Conservation (phyloP, 2,329 filamentous ascomycete genomes). For the Calonectria pseudoturangicola region DNA sequence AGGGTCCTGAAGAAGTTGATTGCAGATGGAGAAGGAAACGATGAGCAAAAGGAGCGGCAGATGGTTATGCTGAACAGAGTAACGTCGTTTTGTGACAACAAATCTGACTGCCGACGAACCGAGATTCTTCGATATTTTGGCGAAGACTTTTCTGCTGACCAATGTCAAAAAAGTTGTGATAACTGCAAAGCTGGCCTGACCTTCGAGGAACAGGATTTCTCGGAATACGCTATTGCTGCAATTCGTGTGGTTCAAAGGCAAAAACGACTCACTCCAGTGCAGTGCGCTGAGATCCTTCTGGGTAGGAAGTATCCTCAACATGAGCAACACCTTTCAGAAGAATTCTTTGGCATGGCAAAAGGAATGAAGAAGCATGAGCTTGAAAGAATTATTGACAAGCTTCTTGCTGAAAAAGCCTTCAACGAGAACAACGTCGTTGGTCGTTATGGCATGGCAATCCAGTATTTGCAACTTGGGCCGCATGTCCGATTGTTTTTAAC, state of each 20-base stretch:
- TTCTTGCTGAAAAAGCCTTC: conserved; percentile 84
- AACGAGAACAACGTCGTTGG: conserved; percentile 77
- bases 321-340: conserved; percentile 70
- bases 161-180: conserved; percentile 88
- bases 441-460: conserved; percentile 79
- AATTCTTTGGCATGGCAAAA: conserved; percentile 81
- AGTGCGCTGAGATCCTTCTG: conserved; percentile 89
- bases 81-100: conserved; percentile 91
- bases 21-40: conserved; percentile 83
- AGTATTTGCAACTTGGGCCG: conserved; percentile 78
- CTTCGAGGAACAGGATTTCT: conserved; percentile 86
- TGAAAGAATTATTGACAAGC: conserved; percentile 87
- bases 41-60: conserved; percentile 89
- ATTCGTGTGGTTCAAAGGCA: conserved; percentile 80
- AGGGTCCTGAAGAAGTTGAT: conserved; percentile 87
- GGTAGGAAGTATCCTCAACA: conserved; percentile 79
- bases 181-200: conserved; percentile 86
- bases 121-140: conserved; percentile 97
- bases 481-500: conserved; percentile 65
- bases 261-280: conserved; percentile 80
- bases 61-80: conserved; percentile 90
- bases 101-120: conserved; percentile 88
- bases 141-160: conserved; percentile 82
- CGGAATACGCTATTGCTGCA: conserved; percentile 81
- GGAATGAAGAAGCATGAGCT: conserved; percentile 84